These are phyloP conservation scores for Mortierella sp. DNA, from an alignment of 371 early-diverging fungal species.

Conservation along the genomic window DNA sequence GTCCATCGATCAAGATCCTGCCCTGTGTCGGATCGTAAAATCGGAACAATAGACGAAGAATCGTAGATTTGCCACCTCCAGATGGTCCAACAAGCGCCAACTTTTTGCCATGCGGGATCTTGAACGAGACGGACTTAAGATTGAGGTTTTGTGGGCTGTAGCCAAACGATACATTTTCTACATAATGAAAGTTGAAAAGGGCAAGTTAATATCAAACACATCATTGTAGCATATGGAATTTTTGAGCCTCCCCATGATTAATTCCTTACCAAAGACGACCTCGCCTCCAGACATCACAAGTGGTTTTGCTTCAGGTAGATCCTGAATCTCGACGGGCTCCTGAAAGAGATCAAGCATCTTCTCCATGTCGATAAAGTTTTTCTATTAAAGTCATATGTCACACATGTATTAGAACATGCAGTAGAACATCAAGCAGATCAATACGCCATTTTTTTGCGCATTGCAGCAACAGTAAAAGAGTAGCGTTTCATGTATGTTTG, in stretches of 20 bases:
- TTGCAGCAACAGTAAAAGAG: not conserved
- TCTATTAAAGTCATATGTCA: slow-evolving; percentile 34
- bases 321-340: slow-evolving; percentile 77
- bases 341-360: slow-evolving; percentile 91
- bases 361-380: slow-evolving; percentile 95
- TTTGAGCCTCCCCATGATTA: not conserved
- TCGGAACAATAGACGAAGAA: slow-evolving; percentile 90
- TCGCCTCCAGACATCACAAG: slow-evolving; percentile 69
- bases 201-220: not conserved
- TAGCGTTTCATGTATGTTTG: not conserved
- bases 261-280: slow-evolving; percentile 72
- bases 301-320: slow-evolving; percentile 67
- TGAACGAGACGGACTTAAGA: slow-evolving; percentile 84
- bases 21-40: slow-evolving; percentile 92
- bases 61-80: slow-evolving; percentile 94
- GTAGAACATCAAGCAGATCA: not conserved
- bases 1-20: slow-evolving; percentile 89
- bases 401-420: not conserved
- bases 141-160: slow-evolving; percentile 79
- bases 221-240: not conserved
- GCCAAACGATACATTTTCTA: slow-evolving; percentile 85
- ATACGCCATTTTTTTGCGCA: not conserved
- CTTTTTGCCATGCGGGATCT: slow-evolving; percentile 84
- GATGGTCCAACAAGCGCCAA: slow-evolving; percentile 93
- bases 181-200: slow-evolving; percentile 38